A percentile compares a stretch with the other conserved stretches of the same genome.
Evolutionary conservation across 352 stramenopile genomes (phyloP).

Genomic region (Globisporangium recalcitrans): DNA sequence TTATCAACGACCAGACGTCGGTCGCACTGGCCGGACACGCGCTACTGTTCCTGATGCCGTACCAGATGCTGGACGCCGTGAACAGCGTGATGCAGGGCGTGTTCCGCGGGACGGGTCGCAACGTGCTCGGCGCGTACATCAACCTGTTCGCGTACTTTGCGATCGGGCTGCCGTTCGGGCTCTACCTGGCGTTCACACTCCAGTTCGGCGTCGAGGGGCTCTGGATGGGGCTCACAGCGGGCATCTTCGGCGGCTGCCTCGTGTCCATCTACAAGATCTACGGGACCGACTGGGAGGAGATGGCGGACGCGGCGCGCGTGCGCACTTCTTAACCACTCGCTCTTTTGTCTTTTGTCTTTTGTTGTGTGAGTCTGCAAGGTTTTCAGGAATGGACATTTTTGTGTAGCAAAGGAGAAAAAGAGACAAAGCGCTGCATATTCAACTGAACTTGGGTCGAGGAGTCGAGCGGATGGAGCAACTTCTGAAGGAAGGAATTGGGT

Average conservation of each 20-base stretch:
- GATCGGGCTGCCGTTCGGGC: conserved; percentile 55
- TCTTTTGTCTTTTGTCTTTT: neutral
- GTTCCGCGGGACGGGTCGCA: conserved; percentile 58
- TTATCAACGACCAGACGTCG: conserved; percentile 70
- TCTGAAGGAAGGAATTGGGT: neutral
- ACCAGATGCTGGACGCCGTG: conserved; percentile 59
- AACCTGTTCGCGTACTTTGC: conserved; percentile 72
- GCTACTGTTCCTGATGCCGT: conserved; percentile 60
- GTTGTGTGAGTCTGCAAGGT: no score
- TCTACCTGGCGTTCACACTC: conserved; percentile 55
- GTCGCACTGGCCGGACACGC: conserved; percentile 38
- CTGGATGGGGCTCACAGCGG: conserved; percentile 57
- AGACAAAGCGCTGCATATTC: neutral
- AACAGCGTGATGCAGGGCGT: conserved; percentile 76
- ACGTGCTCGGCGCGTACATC: conserved; percentile 47
- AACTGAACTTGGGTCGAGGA: neutral
- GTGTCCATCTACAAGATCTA: conserved; percentile 62
- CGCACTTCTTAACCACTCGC: conserved; percentile 31
- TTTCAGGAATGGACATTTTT: neutral
- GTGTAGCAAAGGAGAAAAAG: neutral
- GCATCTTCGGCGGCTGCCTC: conserved; percentile 48
- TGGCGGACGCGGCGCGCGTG: conserved; percentile 47
- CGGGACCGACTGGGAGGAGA: conserved; percentile 49
- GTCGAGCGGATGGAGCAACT: neutral
- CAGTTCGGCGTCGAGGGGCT: conserved; percentile 64